Evolutionary conservation across 2,329 filamentous ascomycete species (phyloP), one percentile per base, ranked within the genome.

Genomic region (Curvularia lunata): DNA sequence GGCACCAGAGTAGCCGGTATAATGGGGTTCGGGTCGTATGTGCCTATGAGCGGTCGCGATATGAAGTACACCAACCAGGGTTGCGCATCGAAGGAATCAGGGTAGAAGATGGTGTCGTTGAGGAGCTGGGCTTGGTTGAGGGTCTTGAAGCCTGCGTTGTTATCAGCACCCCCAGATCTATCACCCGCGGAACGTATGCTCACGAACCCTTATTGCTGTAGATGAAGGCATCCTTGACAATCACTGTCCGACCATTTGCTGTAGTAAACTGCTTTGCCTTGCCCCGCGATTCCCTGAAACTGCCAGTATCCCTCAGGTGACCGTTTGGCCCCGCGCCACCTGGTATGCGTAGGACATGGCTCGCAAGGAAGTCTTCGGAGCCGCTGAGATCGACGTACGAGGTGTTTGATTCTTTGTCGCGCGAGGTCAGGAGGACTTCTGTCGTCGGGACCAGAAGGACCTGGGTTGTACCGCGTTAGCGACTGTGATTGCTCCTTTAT

Each of bases 51-150:
- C 1, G 95, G 95, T 50, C 87, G 88, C 25, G 94, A 95, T 62
- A 99, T 96, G 77, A 93, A 97, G 83, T 98, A 98, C 59, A 99
- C 85, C 42, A 99, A 86, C 92, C 95, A 99, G 84, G 93, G 91
- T 67, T 92, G 89, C 13, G 91, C 89, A 68, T 98, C 94, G 68
- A 91, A 85, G n/a, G 86, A 88, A 70, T 97, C 91, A 48, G 92
- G 89, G 71, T 96, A 96, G 85, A 92, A 98, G 38, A 97, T 85
- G 37, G 85, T 83, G 77, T 99, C 96, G 72, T 86, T 86, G 56
- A 97, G 82, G 32, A 98, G 81, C 73, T 95, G 92, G 30, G 93
- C 91, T 75, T 98, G 95, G 63, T 91, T 92, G 61, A 97, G 82
- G 32, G 87, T 87, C 80, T 95, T 97, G 84, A 98, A 99, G 50